Conservation (phyloP, 177 flowering plant species). For the Telopea speciosissima region DNA sequence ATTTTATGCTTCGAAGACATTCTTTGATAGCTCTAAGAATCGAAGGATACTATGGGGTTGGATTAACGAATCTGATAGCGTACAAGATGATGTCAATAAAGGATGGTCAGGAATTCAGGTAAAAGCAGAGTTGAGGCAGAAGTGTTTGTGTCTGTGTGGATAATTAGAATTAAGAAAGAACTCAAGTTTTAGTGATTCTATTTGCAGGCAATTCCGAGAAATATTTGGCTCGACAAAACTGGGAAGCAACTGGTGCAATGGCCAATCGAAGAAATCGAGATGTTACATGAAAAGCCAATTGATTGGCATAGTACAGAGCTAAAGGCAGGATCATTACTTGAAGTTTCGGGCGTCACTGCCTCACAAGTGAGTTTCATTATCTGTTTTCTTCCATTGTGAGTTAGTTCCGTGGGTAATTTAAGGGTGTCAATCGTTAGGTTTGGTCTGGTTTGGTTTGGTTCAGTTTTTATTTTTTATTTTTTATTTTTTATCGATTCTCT, state of each 20-base stretch:
- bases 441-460: too few relatives aligned
- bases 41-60: constrained; percentile 46
- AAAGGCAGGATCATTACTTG: constrained; percentile 15
- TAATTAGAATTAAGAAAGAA: not conserved
- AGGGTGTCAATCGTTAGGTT: too few relatives aligned
- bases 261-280: constrained; percentile 35
- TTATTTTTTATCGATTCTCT: too few relatives aligned
- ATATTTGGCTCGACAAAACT: constrained; percentile 27
- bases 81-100: constrained; percentile 23
- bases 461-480: too few relatives aligned
- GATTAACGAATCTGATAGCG: constrained; percentile 31
- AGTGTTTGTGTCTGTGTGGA: not conserved
- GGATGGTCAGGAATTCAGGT: constrained; percentile 57
- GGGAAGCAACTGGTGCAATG: constrained; percentile 36
- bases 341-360: constrained; percentile 24
- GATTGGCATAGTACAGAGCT: constrained; percentile 6
- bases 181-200: not conserved
- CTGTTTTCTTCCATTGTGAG: not conserved
- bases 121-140: not conserved
- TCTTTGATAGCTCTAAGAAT: constrained; percentile 25
- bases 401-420: too few relatives aligned
- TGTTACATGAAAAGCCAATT: constrained; percentile 18
- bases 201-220: constrained; percentile 35
- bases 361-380: constrained; percentile 22
- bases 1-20: constrained; percentile 45